phyloP scores from a whole-genome alignment of 1,139 yeast species.

The Spencermartinsiella ligniputridi region DNA sequence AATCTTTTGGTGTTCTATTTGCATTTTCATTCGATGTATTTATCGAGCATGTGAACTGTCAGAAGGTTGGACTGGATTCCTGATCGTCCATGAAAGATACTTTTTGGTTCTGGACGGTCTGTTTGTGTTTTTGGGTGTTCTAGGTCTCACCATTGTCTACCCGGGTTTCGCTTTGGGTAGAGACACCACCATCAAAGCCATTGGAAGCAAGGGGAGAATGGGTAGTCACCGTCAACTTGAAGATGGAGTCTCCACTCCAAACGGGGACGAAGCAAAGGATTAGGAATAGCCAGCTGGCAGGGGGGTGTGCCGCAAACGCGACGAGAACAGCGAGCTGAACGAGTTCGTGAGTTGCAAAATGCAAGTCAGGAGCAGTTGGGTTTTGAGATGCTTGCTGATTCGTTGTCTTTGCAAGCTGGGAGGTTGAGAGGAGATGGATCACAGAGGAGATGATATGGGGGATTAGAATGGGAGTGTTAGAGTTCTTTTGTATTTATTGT shows the following conservation, averaged over 20 bases:
- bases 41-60: slow-evolving; percentile 78
- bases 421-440: background rate
- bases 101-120: slow-evolving; percentile 74
- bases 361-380: background rate
- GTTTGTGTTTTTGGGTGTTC: slow-evolving; percentile 51
- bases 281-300: too few relatives aligned
- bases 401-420: background rate
- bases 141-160: slow-evolving; percentile 50
- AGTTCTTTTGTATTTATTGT: background rate
- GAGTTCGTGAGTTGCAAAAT: too few relatives aligned
- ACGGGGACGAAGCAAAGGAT: too few relatives aligned
- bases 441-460: background rate
- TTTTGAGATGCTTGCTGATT: background rate
- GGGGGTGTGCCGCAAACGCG: too few relatives aligned
- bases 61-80: slow-evolving; percentile 70
- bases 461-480: background rate
- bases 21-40: slow-evolving; percentile 66
- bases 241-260: too few relatives aligned
- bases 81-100: slow-evolving; percentile 67
- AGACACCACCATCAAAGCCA: slow-evolving; percentile 12
- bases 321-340: too few relatives aligned
- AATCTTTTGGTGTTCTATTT: slow-evolving; percentile 47
- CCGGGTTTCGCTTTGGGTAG: slow-evolving; percentile 37
- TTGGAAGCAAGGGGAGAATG: background rate
- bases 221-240: too few relatives aligned